Base-by-base conservation (phyloP, 495 filamentous ascomycete genomes). In the Hypoxylon lienhwacheense region DNA sequence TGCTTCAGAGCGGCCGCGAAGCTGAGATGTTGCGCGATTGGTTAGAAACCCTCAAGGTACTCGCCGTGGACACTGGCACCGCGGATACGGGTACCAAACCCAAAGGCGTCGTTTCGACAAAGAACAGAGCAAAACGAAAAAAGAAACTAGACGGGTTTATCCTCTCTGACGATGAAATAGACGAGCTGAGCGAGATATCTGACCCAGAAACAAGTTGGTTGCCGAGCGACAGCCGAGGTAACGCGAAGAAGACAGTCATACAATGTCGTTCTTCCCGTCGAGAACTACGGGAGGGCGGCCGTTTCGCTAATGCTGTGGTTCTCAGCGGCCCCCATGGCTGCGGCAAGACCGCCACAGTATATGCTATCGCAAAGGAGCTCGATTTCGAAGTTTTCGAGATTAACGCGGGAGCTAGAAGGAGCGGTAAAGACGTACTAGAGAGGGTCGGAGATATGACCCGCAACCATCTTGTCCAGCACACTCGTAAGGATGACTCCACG, bases 301-400 rank as follows among this genome's bases (percentile, higher is more conserved):
- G 72, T 36, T 60, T 80, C 11, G 70, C 70, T 10, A 85, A 85
- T 53, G 81, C 85, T 1, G 81, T 96, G 20, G 69, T 99, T 4
- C 77, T 99, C 21, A 97, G 91, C 64, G 95, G 95, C 4, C 91
- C 93, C 1, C 74, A 82, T 47, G 95, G 95, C 1, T 95, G 86
- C 65, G 95, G 95, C 5, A 99, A 99, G 69, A 95, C 91, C 8
- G 91, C 95, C 11, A 84, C 89, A 1, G 85, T 96, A 0, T 91
- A 96, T 69, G 95, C 95, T 3, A 87, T 90, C n/a, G 93, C 95
- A 1, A 93, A 91, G 60, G 93, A 99, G 73, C 79, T 96, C 16
- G 92, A 85, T 15, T 97, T 92, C 67, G 89, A 95, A 50, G 82
- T 99, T 4, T 97, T 97, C 59, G 95, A 99, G 69, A 88, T 99